Evolutionary conservation across 2,329 filamentous ascomycete species (phyloP), one percentile per base, ranked within the genome.

Genomic region (Bipolaris oryzae): DNA sequence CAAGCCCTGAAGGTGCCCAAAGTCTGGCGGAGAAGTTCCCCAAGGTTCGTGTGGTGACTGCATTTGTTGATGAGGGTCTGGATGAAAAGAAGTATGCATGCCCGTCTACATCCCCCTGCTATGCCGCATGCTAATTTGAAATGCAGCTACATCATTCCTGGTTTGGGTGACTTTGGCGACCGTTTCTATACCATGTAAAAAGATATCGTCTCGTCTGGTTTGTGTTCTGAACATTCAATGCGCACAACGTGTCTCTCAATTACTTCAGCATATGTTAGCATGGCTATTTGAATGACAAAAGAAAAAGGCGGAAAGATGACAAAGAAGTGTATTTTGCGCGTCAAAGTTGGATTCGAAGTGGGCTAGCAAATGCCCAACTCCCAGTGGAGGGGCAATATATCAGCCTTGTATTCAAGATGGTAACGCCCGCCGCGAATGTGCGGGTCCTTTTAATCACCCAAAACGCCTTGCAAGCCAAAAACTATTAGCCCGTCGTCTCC

Each of bases 11-110:
- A 73, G 95, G 95, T 5, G 90, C 96, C 64, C 86, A 87, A 69
- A 93, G 90, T 69, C 98, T 99, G 77, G 91, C 93, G 9, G 85
- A 90, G 69, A 90, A 89, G 69, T 97, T 96, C 72, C 94, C 95
- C 37, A 91, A 90, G 71, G 82, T 98, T 57, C 87, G 93, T 62
- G 91, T 99, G 18, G 91, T 99, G 46, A 98, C 95, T 7, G 92
- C 95, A 9, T 99, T 99, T 75, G 89, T 99, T 71, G 95, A 99
- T 74, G 85, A 94, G 81, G 94, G 95, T n/a, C 81, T 99, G 61
- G 90, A 99, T 76, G 93, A 96, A 74, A 97, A 96, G 82, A 98
- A 96, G 93, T 98, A 84, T 74, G 1, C 3, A 25, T 25, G 25
- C 7, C 25, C 9, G 67, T 39, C 35, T 33, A 21, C 21, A 5